Percentiles rank a stretch among this genome's conserved stretches.
phyloP scores from a whole-genome alignment of 257 asterid species.

The Scutellaria barbata region DNA sequence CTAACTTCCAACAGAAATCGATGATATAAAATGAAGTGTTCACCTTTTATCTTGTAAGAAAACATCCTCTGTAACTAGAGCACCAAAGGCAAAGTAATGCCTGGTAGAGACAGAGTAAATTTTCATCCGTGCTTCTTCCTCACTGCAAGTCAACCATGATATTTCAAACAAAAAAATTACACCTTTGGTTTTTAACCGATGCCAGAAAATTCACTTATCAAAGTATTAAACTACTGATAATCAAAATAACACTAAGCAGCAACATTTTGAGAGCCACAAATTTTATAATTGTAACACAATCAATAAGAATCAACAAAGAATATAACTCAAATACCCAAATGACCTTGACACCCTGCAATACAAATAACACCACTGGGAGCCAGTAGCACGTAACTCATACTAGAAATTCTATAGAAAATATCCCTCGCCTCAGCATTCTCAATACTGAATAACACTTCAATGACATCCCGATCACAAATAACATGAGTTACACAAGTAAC shows the following conservation, averaged over 20 bases:
- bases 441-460: slow-evolving; percentile 11
- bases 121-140: slow-evolving; percentile 94
- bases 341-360: neutral
- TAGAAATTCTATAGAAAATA: neutral
- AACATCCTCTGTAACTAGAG: slow-evolving; percentile 88
- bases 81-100: slow-evolving; percentile 96
- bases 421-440: neutral
- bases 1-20: neutral
- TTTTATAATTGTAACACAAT: neutral
- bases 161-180: neutral
- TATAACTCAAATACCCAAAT: neutral
- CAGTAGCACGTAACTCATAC: neutral
- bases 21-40: neutral
- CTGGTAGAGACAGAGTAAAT: slow-evolving; percentile 84
- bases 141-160: slow-evolving; percentile 47
- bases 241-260: no score
- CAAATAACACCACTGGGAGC: neutral
- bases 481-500: neutral
- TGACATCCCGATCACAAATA: neutral
- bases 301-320: neutral
- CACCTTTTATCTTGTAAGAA: slow-evolving; percentile 83
- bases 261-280: no score
- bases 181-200: neutral
- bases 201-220: slow-evolving; percentile 4
- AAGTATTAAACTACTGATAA: neutral